These are phyloP conservation scores for Penicillium dipodomyicola DNA, from an alignment of 495 filamentous ascomycete species.

Conservation along the genomic window DNA sequence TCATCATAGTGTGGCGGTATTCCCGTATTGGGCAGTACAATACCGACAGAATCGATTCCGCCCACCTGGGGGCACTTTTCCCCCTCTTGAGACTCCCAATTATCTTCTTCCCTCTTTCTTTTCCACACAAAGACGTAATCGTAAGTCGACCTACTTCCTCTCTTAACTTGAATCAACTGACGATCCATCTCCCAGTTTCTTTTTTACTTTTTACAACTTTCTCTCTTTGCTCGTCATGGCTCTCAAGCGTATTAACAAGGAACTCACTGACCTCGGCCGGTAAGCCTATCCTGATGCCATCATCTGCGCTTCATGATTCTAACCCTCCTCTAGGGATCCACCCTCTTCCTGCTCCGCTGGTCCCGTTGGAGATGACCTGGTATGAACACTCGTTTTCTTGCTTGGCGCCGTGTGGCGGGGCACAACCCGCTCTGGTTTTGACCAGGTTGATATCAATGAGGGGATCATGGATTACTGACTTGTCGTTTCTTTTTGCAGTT, in stretches of 20 bases:
- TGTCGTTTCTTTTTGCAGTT: conserved; percentile 60
- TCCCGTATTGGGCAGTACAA: conserved; percentile 24
- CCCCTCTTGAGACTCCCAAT: conserved; percentile 23
- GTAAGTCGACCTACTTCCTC: conserved; percentile 21
- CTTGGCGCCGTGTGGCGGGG: conserved; percentile 25
- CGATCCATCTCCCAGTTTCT: conserved; percentile 13
- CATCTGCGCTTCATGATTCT: conserved; percentile 6
- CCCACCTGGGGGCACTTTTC: conserved; percentile 24
- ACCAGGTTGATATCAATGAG: conserved; percentile 14
- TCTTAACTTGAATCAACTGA: conserved; percentile 4
- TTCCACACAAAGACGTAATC: conserved; percentile 37
- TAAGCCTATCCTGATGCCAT: conserved; percentile 49
- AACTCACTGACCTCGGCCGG: conserved; percentile 98
- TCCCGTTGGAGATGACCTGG: conserved; percentile 94
- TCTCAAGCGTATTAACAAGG: conserved; percentile 99
- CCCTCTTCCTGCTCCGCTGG: conserved; percentile 98
- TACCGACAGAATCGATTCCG: conserved; percentile 20
- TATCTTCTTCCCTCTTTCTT: conserved; percentile 29
- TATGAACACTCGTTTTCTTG: conserved; percentile 51
- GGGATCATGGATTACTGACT: conserved; percentile 22
- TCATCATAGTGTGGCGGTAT: conserved; percentile 14
- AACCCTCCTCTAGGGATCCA: conserved; percentile 68
- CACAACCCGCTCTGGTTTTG: conserved; percentile 4
- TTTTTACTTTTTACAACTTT: conserved; percentile 9
- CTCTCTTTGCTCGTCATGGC: conserved; percentile 63